Percentiles rank a stretch among this genome's conserved stretches.
phyloP scores from a whole-genome alignment of 495 filamentous ascomycete species.

The Staphylotrichum longicolle region DNA sequence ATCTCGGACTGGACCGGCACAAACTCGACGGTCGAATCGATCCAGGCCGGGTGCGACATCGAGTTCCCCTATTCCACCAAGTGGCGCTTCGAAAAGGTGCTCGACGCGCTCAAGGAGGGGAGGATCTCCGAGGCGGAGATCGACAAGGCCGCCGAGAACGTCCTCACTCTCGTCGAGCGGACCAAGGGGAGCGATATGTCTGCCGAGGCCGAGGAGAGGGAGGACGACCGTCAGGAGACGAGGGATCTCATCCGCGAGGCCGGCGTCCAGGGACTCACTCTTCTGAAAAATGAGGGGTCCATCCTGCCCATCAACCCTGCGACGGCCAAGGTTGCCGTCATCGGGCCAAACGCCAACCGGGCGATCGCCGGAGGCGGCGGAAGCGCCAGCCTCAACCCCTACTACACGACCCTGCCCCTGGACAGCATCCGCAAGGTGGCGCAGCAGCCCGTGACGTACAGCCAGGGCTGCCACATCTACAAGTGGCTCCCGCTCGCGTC shows the following conservation, averaged over 20 bases:
- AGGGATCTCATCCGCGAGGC: conserved; percentile 65
- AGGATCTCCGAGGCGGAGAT: conserved; percentile 51
- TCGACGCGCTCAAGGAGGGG: conserved; percentile 61
- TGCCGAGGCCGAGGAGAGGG: conserved; percentile 56
- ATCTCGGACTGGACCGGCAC: conserved; percentile 74
- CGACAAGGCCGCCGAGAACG: conserved; percentile 57
- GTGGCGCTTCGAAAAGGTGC: conserved; percentile 66
- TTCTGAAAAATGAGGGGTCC: conserved; percentile 71
- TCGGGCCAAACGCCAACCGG: conserved; percentile 78
- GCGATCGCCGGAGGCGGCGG: conserved; percentile 79
- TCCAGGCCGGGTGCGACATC: conserved; percentile 72
- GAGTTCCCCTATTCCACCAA: conserved; percentile 75
- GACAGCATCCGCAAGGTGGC: conserved; percentile 52
- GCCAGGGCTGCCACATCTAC: conserved; percentile 57
- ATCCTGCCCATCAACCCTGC: conserved; percentile 65
- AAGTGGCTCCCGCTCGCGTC: conserved; percentile 66
- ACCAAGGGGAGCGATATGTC: conserved; percentile 61
- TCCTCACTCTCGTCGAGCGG: conserved; percentile 65
- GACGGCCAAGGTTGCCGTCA: conserved; percentile 64
- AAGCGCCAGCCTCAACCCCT: conserved; percentile 73
- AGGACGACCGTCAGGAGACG: conserved; percentile 64
- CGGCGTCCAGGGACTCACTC: conserved; percentile 70
- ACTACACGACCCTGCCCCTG: conserved; percentile 65
- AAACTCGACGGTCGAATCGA: conserved; percentile 67
- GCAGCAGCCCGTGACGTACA: conserved; percentile 49